Evolutionary conservation across 2,329 filamentous ascomycete species (phyloP).

Genomic region (Purpureocillium takamizusanense): DNA sequence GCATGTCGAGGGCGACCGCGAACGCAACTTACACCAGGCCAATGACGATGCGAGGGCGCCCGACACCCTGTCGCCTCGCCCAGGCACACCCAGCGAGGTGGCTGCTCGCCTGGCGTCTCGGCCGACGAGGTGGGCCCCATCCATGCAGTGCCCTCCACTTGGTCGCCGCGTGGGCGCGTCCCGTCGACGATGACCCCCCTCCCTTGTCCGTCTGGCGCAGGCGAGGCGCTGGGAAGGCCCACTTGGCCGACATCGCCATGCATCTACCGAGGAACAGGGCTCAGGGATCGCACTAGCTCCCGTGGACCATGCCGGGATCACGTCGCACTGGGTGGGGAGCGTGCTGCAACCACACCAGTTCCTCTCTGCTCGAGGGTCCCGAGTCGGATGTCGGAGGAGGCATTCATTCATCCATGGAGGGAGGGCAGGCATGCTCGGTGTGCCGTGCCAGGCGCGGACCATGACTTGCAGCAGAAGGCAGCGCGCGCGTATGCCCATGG

Average conservation of each 20-base stretch:
- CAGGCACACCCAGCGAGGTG: slow-evolving; percentile 1
- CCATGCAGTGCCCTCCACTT: slow-evolving; percentile 2
- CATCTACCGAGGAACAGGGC: slow-evolving; percentile 18
- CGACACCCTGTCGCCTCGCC: slow-evolving; percentile 4
- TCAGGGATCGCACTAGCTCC: slow-evolving; percentile 19
- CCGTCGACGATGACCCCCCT: no score
- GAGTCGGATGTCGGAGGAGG: background rate
- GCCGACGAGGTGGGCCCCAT: background rate
- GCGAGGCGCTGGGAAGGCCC: slow-evolving; percentile 1
- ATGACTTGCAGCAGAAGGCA: no score
- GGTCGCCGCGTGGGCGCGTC: slow-evolving; percentile 1
- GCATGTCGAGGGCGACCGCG: no score
- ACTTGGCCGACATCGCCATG: slow-evolving; percentile 10
- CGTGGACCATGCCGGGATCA: slow-evolving; percentile 8
- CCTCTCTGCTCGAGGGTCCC: background rate
- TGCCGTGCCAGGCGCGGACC: no score
- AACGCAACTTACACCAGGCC: no score
- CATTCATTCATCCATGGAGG: background rate
- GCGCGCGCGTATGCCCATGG: no score
- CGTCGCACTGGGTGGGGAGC: slow-evolving; percentile 11
- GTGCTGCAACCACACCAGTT: slow-evolving; percentile 16
- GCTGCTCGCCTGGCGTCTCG: slow-evolving; percentile 1
- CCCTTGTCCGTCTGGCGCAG: no score
- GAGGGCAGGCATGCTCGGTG: no score
- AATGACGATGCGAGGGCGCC: slow-evolving; percentile 1